These are phyloP conservation scores for Lentinus polychrous DNA, from an alignment of 1,284 basidiomycete genomes.

Conservation along the genomic window DNA sequence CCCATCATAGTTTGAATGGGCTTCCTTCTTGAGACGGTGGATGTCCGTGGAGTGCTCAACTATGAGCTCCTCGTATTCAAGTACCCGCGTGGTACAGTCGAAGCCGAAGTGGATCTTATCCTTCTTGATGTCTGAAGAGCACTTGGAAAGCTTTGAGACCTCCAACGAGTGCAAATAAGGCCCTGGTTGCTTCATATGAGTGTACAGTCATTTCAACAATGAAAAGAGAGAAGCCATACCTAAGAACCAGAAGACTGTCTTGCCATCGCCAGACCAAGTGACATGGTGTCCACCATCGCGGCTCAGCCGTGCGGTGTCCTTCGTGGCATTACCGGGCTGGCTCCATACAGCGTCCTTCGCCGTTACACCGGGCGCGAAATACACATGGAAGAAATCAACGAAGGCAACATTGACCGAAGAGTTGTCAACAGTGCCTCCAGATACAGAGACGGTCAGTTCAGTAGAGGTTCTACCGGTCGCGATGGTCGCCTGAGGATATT, in stretches of 20 bases:
- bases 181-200: conserved; percentile 31
- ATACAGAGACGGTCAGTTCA: conserved; percentile 41
- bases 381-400: conserved; percentile 60
- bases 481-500: conserved; percentile 41
- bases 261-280: conserved; percentile 54
- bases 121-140: conserved; percentile 36
- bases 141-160: conserved; percentile 41
- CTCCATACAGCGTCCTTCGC: conserved; percentile 50
- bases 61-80: conserved; percentile 49
- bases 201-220: not conserved
- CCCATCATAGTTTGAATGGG: conserved; percentile 20
- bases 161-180: conserved; percentile 59
- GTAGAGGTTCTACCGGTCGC: conserved; percentile 48
- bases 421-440: conserved; percentile 9
- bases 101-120: conserved; percentile 53
- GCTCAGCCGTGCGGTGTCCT: conserved; percentile 52
- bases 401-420: conserved; percentile 39
- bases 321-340: conserved; percentile 59
- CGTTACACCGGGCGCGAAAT: conserved; percentile 39
- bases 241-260: conserved; percentile 62
- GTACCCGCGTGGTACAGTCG: conserved; percentile 43
- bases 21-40: conserved; percentile 47
- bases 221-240: conserved; percentile 32
- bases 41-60: conserved; percentile 58
- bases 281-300: conserved; percentile 67